A percentile compares a stretch with the other conserved stretches of the same genome.
These are phyloP conservation scores for Paxillus ammoniavirescens DNA, from an alignment of 768 basidiomycete genomes.

Conservation along the genomic window DNA sequence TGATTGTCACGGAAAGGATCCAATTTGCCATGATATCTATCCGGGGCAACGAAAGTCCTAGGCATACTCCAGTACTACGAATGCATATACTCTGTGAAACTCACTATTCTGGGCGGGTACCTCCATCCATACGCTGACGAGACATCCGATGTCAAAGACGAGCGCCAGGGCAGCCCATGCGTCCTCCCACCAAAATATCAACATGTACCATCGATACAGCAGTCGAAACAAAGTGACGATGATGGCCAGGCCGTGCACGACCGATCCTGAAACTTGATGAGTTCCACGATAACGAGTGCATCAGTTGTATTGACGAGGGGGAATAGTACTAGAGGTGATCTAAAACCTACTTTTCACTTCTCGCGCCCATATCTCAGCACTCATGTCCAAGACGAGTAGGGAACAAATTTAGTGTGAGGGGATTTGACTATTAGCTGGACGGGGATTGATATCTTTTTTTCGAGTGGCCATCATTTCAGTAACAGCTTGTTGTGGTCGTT, in stretches of 20 bases:
- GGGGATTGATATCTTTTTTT: not conserved
- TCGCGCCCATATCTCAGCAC: not conserved
- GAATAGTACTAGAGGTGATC: not conserved
- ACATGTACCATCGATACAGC: conserved; percentile 18
- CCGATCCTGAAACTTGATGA: conserved; percentile 2
- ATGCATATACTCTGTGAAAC: conserved; percentile 1
- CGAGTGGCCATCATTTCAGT: not conserved
- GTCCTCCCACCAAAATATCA: conserved; percentile 27
- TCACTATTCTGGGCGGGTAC: not conserved
- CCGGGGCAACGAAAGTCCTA: not conserved
- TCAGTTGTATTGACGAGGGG: not conserved
- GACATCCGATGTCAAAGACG: conserved; percentile 18
- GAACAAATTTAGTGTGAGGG: not conserved
- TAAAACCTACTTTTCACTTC: conserved; percentile 13
- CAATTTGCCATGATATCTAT: conserved; percentile 6
- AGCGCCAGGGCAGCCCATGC: conserved; percentile 25
- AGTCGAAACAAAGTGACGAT: conserved; percentile 18
- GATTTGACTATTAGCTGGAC: not conserved
- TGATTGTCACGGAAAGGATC: conserved; percentile 20
- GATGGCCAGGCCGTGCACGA: conserved; percentile 17
- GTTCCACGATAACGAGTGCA: not conserved
- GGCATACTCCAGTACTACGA: not conserved
- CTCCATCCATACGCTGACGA: conserved; percentile 20
- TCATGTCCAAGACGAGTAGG: not conserved
- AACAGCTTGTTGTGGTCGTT: no score